Base-by-base conservation (phyloP, 768 basidiomycete species). In the Neoboletus magnificus region DNA sequence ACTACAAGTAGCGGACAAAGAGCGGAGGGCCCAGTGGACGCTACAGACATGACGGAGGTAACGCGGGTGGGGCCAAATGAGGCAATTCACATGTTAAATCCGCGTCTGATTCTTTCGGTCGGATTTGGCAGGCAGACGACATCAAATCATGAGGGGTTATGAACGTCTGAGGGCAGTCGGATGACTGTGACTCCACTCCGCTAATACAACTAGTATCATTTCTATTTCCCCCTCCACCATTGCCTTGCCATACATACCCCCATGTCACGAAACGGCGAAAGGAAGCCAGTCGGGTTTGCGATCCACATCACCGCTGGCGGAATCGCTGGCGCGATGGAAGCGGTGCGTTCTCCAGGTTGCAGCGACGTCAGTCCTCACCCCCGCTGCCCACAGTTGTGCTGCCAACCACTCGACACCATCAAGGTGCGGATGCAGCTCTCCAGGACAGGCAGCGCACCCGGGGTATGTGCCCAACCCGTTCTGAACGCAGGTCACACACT, bases 381-480 rank as follows among this genome's bases (percentile, higher is more conserved):
- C 49, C 35, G 35, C 53, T 39, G 18, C 23, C 25, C 29, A 37
- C 44, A 92, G 89, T 69, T 91, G 56, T 79, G 71, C 66, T 96
- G 94, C 72, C 94, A 96, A 69, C 94, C 94, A 12, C 84, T 98
- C 42, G 97, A 99, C 71, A 98, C 97, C 25, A 98, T 98, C 79
- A 98, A 98, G 77, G 96, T 98, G 63, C 92, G 97, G n/a, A 99
- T 99, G 97, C 97, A 99, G 76, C 85, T 99, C 54, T 91, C 91
- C 55, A 84, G 77, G 73, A 87, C 93, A 11, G 84, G 93, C 33
- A 76, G 78, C 53, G 71, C 79, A 40, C 84, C 90, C 50, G 97
- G 97, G 45, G 97, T 98, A 73, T 69, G 91, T 87, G 4, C 27
- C 22, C 23, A 35, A 15, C 23, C 27, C 18, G 37, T 30, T 25